These are phyloP conservation scores for Phyllosticta citrichinensis DNA, from an alignment of 2,329 filamentous ascomycete species.

Conservation along the genomic window DNA sequence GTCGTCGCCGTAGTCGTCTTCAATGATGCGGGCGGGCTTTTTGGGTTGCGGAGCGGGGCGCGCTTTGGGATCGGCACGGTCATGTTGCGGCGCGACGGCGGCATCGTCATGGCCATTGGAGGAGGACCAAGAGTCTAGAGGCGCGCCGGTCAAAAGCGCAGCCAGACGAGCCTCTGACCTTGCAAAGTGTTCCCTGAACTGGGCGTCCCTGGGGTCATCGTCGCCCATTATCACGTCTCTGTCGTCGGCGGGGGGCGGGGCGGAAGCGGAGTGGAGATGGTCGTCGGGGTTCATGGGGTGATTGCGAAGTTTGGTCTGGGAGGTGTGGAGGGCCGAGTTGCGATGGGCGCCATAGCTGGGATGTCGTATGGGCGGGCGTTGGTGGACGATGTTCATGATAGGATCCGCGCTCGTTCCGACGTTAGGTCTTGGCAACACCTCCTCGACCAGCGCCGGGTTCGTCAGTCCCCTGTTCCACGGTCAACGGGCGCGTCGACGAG, in stretches of 20 bases:
- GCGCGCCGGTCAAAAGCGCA: conserved; percentile 54
- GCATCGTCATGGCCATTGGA: conserved; percentile 1
- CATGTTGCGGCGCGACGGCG: conserved; percentile 17
- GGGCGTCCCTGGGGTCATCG: conserved; percentile 37
- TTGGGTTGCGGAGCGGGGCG: conserved; percentile 49
- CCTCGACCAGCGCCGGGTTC: conserved; percentile 26
- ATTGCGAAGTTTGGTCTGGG: conserved; percentile 30
- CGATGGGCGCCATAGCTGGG: conserved; percentile 28
- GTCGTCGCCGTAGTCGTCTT: conserved; percentile 80
- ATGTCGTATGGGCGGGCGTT: conserved; percentile 32
- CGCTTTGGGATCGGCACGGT: conserved; percentile 33
- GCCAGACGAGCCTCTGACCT: conserved; percentile 68
- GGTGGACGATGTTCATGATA: conserved; percentile 16
- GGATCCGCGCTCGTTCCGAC: conserved; percentile 24
- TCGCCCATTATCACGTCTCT: conserved; percentile 32
- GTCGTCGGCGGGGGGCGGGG: conserved; percentile 26
- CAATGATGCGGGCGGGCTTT: conserved; percentile 65
- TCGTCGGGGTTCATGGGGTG: conserved; percentile 34
- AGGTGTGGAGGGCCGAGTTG: conserved; percentile 20
- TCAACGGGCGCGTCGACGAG: conserved; percentile 29
- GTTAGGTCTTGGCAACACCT: conserved; percentile 21
- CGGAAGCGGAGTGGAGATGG: conserved; percentile 28
- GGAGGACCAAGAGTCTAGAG: background rate
- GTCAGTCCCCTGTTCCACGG: conserved; percentile 31
- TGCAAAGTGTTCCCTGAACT: conserved; percentile 70